phyloP scores from a whole-genome alignment of 2,329 filamentous ascomycete species.

The Nectriaceae sp. region DNA sequence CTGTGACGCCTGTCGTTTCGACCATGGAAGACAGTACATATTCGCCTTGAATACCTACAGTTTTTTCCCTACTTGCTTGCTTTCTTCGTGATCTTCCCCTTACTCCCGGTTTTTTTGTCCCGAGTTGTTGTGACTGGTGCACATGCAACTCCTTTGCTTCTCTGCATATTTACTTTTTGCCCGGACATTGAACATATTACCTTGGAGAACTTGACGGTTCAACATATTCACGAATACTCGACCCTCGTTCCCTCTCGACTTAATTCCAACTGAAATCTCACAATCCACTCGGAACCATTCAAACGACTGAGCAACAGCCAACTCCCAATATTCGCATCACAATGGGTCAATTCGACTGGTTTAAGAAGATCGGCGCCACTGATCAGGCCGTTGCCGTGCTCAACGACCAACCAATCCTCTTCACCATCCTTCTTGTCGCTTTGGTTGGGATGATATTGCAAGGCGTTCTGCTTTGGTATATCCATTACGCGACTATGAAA shows the following conservation, averaged over 20 bases:
- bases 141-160: constrained; percentile 15
- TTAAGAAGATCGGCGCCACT: constrained; percentile 58
- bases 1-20: constrained; percentile 32
- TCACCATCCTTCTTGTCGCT: constrained; percentile 58
- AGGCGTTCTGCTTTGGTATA: constrained; percentile 54
- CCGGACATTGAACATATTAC: neutral
- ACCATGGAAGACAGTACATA: constrained; percentile 5
- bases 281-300: neutral
- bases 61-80: constrained; percentile 13
- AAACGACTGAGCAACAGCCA: neutral
- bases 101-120: neutral
- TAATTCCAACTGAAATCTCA: neutral
- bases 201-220: neutral
- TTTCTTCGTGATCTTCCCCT: constrained; percentile 7
- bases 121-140: constrained; percentile 1
- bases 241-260: too few species aligned
- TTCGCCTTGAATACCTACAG: constrained; percentile 4
- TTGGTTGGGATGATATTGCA: constrained; percentile 51
- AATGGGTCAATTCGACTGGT: constrained; percentile 60
- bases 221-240: too few species aligned
- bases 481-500: constrained; percentile 61
- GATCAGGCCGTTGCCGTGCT: constrained; percentile 58
- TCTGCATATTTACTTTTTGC: constrained; percentile 9
- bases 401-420: constrained; percentile 62
- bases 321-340: neutral